phyloP scores from a whole-genome alignment of 73 alveolate species.

The Tetrahymena elliotti region DNA sequence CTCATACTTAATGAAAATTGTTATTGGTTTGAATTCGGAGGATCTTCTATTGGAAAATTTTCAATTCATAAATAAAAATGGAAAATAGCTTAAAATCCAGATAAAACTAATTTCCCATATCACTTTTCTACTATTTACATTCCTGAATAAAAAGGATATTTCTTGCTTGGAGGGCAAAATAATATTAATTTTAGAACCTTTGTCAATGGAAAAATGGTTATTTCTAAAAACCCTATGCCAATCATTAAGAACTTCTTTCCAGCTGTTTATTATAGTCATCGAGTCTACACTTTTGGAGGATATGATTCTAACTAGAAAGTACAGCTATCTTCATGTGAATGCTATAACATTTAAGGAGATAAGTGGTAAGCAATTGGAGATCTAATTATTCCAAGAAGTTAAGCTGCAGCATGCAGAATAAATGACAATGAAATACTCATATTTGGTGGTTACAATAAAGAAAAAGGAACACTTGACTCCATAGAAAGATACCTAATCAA shows the following conservation, averaged over 20 bases:
- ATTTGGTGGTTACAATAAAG: slow-evolving; percentile 96
- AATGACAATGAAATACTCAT: slow-evolving; percentile 75
- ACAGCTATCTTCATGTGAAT: slow-evolving; percentile 69
- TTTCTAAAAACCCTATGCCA: slow-evolving; percentile 66
- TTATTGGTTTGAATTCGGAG: slow-evolving; percentile 94
- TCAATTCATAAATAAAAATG: slow-evolving; percentile 72
- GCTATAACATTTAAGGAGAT: slow-evolving; percentile 69
- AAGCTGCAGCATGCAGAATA: slow-evolving; percentile 74
- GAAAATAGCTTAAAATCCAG: slow-evolving; percentile 80
- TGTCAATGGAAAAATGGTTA: slow-evolving; percentile 57
- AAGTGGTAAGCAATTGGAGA: slow-evolving; percentile 73
- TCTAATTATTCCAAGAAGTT: slow-evolving; percentile 72
- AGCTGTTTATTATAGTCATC: slow-evolving; percentile 55
- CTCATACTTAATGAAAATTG: slow-evolving; percentile 30
- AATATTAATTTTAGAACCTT: slow-evolving; percentile 65
- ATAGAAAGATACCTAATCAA: slow-evolving; percentile 82
- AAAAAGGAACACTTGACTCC: slow-evolving; percentile 79
- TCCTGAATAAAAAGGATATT: slow-evolving; percentile 60
- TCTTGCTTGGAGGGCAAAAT: slow-evolving; percentile 79
- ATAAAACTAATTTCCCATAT: slow-evolving; percentile 69
- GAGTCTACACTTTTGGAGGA: slow-evolving; percentile 90
- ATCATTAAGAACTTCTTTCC: slow-evolving; percentile 77
- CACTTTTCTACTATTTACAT: slow-evolving; percentile 74
- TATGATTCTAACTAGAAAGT: slow-evolving; percentile 79
- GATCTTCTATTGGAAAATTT: slow-evolving; percentile 76